A percentile compares a stretch with the other conserved stretches of the same genome.
Conservation (phyloP, 805 yeast genomes). For the Helenozyma baotianmanensis region DNA sequence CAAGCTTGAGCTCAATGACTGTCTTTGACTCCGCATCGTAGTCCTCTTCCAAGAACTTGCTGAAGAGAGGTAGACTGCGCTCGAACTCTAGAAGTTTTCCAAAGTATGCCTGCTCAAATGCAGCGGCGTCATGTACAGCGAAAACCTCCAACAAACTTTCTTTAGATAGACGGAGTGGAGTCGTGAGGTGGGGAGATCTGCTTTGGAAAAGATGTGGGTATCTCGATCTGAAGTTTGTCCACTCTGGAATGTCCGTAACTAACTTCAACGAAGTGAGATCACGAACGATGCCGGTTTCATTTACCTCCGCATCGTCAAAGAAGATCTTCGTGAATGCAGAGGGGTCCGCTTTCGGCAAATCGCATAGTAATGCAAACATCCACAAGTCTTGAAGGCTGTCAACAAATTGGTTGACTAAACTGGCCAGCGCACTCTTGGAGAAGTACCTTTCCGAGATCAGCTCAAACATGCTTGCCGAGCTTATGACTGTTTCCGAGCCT, state of each 20-base stretch:
- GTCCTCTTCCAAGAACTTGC: constrained; percentile 3
- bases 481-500: constrained; percentile 1
- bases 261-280: constrained; percentile 1
- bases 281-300: not conserved
- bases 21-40: constrained; percentile 2
- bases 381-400: constrained; percentile 13
- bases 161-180: too few relatives aligned
- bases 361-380: constrained; percentile 11
- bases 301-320: constrained; percentile 4
- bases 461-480: not conserved
- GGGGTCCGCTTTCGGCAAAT: constrained; percentile 3
- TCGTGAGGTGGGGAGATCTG: too few relatives aligned
- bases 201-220: constrained; percentile 6
- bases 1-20: constrained; percentile 10
- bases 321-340: constrained; percentile 3
- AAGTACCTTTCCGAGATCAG: constrained; percentile 2
- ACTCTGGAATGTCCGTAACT: constrained; percentile 6
- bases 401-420: constrained; percentile 7
- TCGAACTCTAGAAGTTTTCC: constrained; percentile 10
- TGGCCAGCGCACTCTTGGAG: constrained; percentile 2
- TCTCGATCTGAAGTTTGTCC: constrained; percentile 10
- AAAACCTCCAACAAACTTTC: not conserved
- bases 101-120: constrained; percentile 7
- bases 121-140: not conserved
- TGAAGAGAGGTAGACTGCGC: constrained; percentile 7